Percentiles rank a stretch among this genome's conserved stretches.
Evolutionary conservation across 805 yeast species (phyloP).

Genomic region (Candida parachauliodes): DNA sequence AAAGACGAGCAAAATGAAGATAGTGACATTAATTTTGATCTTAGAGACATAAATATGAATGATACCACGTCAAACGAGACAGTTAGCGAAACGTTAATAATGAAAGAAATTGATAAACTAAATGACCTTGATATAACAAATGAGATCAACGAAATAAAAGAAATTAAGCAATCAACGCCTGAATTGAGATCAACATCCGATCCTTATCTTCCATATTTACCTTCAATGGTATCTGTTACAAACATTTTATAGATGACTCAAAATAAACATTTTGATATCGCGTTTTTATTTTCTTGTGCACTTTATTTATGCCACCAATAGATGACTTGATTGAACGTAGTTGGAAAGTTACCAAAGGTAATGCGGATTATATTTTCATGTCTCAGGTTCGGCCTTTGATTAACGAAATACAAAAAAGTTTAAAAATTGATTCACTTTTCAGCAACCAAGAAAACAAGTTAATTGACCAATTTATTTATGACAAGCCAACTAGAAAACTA

Average conservation of each 20-base stretch:
- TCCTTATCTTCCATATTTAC: background rate
- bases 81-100: background rate
- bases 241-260: background rate
- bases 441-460: slow-evolving; percentile 14
- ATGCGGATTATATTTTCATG: slow-evolving; percentile 18
- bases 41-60: too few species aligned
- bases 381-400: slow-evolving; percentile 19
- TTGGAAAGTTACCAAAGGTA: slow-evolving; percentile 17
- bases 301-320: slow-evolving; percentile 7
- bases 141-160: background rate
- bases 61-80: too few species aligned
- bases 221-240: slow-evolving; percentile 2
- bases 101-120: slow-evolving; percentile 4
- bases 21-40: too few species aligned
- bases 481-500: slow-evolving; percentile 18
- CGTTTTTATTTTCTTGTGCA: too few species aligned
- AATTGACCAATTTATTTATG: slow-evolving; percentile 15
- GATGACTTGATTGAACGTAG: slow-evolving; percentile 19
- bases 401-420: slow-evolving; percentile 17
- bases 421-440: slow-evolving; percentile 17
- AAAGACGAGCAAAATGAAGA: too few species aligned
- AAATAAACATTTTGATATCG: too few species aligned
- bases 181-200: too few species aligned
- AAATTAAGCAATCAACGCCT: slow-evolving; percentile 1
- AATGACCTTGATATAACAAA: slow-evolving; percentile 2